Evolutionary conservation across 169 alveolate species (phyloP), one percentile per base, ranked within the genome.

Genomic region (Plasmodium gallinaceum): DNA sequence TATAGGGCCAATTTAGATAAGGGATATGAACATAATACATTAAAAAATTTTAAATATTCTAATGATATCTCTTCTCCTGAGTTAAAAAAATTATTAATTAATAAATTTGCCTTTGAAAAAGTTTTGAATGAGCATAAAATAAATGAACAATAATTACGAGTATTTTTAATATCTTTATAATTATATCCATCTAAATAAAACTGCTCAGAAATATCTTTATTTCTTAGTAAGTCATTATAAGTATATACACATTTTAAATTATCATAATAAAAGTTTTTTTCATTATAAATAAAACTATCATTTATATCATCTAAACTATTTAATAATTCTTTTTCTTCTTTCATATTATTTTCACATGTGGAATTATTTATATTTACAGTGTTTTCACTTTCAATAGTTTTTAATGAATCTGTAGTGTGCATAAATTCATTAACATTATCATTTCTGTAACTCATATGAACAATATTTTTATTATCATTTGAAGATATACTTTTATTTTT

Each of bases 231-330:
- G 7, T 86, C 92, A 64, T 72, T 86, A 69, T 86, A 86, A 24
- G 92, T 86, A 52, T 54, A 86, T 12, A 86, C 46, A 51, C 92
- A 70, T 52, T 86, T 86, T 70, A 42, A 26, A 62, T 86, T 86
- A 45, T 86, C 92, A 71, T 86, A 86, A 64, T 58, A 86, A 51
- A 86, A 86, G 57, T 86, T 86, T 39, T 86, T 86, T 26, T 86
- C 92, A 74, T 71, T 86, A 51, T 43, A 69, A 18, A 86, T 32
- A 57, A 86, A 70, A 58, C 70, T 46, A 12, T 48, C 18, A 0
- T 51, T 39, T 8, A n/a, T 43, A 68, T 66, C 54, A 39, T 68
- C 83, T 10, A 48, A 24, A 61, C 37, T 54, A 39, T 57, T 60
- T 6, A 54, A 16, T 6, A 10, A n/a, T 6, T 83, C 74, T 42